Percentiles rank a stretch among this genome's conserved stretches.
Evolutionary conservation across 176 grass and related monocot species (phyloP).

Genomic region (Secale cereale): DNA sequence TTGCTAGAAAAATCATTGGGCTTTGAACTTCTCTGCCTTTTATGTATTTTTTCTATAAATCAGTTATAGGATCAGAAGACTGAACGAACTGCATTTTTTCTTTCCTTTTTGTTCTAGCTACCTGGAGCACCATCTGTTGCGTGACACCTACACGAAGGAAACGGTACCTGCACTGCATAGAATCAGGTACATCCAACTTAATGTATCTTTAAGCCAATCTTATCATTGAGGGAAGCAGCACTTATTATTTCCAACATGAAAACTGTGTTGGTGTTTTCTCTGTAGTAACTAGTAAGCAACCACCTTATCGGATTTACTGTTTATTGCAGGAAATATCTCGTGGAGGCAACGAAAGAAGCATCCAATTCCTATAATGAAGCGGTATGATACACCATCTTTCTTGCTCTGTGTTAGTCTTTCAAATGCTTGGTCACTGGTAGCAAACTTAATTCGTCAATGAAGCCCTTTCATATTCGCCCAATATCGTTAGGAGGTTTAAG

Average conservation of each 20-base stretch:
- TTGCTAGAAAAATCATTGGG: background rate
- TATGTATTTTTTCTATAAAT: background rate
- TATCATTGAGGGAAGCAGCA: background rate
- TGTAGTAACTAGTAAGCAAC: constrained; percentile 2
- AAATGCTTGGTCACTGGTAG: background rate
- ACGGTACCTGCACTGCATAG: constrained; percentile 84
- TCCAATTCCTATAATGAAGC: constrained; percentile 94
- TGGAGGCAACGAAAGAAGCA: constrained; percentile 97
- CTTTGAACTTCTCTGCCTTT: background rate
- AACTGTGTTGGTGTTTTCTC: background rate
- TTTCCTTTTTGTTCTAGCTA: constrained; percentile 46
- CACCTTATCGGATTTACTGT: background rate
- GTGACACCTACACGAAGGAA: constrained; percentile 97
- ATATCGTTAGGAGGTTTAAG: background rate
- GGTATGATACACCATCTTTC: constrained; percentile 34
- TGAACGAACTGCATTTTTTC: background rate
- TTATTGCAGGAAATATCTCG: constrained; percentile 84
- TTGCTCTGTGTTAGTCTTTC: background rate
- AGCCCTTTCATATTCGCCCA: background rate
- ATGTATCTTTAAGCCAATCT: background rate
- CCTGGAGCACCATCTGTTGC: constrained; percentile 94
- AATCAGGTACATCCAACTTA: constrained; percentile 56
- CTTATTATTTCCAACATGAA: background rate
- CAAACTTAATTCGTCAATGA: background rate
- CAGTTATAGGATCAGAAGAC: background rate